phyloP scores from a whole-genome alignment of 768 basidiomycete species.

The Chalciporus pseudorubinellus region DNA sequence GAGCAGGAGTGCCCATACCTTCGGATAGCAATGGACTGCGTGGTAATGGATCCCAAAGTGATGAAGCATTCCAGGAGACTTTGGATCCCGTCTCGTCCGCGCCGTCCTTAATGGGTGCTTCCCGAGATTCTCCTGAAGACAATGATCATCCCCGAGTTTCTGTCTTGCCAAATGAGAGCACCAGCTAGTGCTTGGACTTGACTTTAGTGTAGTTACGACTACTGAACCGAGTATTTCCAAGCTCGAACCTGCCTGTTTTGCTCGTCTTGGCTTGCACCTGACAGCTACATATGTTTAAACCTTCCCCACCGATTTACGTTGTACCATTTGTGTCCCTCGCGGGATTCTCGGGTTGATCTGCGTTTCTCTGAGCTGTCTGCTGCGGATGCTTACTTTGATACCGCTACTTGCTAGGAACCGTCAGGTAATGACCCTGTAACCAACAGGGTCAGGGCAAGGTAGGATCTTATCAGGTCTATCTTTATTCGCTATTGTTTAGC shows the following conservation, averaged over 20 bases:
- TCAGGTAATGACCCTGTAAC: no score
- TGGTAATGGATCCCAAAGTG: slow-evolving; percentile 1
- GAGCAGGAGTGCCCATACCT: slow-evolving; percentile 1
- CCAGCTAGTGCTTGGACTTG: slow-evolving; percentile 8
- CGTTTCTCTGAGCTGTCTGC: not conserved
- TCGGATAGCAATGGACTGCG: slow-evolving; percentile 5
- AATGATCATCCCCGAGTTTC: slow-evolving; percentile 5
- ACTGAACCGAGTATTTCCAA: not conserved
- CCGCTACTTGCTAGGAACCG: slow-evolving; percentile 4
- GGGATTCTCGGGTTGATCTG: slow-evolving; percentile 21
- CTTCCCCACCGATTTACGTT: slow-evolving; percentile 10
- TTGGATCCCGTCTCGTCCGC: slow-evolving; percentile 10
- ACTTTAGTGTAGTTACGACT: slow-evolving; percentile 12
- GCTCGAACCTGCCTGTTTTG: not conserved
- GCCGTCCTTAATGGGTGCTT: not conserved
- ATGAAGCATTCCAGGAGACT: slow-evolving; percentile 6
- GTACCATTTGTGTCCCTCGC: not conserved
- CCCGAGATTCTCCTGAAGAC: slow-evolving; percentile 6
- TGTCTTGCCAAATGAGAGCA: not conserved
- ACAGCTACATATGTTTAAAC: not conserved
- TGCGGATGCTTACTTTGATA: not conserved
- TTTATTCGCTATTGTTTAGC: not conserved
- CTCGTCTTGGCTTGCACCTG: not conserved
- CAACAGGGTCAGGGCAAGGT: not conserved
- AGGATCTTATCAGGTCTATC: no score